Evolutionary conservation across 2,329 filamentous ascomycete genomes (phyloP).

Genomic region (Sclerotiophoma versabilis): DNA sequence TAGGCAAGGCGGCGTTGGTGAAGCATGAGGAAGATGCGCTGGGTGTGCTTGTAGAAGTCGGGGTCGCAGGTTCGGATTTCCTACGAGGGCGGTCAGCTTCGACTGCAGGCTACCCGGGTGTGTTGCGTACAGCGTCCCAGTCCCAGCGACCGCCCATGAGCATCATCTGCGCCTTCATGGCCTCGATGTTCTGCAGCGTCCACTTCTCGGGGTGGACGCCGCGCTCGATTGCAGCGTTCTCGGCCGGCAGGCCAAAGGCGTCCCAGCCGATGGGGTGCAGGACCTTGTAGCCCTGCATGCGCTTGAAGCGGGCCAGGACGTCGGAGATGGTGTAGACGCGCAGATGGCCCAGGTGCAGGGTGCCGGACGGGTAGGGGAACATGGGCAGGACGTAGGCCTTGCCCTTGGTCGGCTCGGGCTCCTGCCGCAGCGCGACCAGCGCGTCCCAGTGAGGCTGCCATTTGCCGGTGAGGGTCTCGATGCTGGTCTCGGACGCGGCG

Average conservation of each 20-base stretch:
- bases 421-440: slow-evolving; percentile 17
- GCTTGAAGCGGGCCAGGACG: slow-evolving; percentile 77
- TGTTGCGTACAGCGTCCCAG: slow-evolving; percentile 73
- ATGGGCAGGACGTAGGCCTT: slow-evolving; percentile 80
- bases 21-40: slow-evolving; percentile 82
- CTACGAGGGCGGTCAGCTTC: slow-evolving; percentile 54
- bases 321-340: slow-evolving; percentile 92
- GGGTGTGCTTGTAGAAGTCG: slow-evolving; percentile 87
- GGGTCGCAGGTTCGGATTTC: slow-evolving; percentile 86
- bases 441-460: slow-evolving; percentile 61
- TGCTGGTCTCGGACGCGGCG: slow-evolving; percentile 12
- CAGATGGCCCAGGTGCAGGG: slow-evolving; percentile 84
- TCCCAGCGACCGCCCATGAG: slow-evolving; percentile 84
- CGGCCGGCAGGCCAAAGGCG: slow-evolving; percentile 87
- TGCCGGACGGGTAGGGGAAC: slow-evolving; percentile 92
- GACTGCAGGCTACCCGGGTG: no score
- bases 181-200: slow-evolving; percentile 80
- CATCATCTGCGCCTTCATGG: slow-evolving; percentile 83
- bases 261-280: slow-evolving; percentile 95
- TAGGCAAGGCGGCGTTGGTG: slow-evolving; percentile 79
- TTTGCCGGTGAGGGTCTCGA: slow-evolving; percentile 49
- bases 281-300: slow-evolving; percentile 76
- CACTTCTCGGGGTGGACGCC: slow-evolving; percentile 79
- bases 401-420: slow-evolving; percentile 32
- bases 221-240: slow-evolving; percentile 87